A percentile compares a stretch with the other conserved stretches of the same genome.
Evolutionary conservation across 1,284 basidiomycete species (phyloP).

Genomic region (Coniferiporia weirii): DNA sequence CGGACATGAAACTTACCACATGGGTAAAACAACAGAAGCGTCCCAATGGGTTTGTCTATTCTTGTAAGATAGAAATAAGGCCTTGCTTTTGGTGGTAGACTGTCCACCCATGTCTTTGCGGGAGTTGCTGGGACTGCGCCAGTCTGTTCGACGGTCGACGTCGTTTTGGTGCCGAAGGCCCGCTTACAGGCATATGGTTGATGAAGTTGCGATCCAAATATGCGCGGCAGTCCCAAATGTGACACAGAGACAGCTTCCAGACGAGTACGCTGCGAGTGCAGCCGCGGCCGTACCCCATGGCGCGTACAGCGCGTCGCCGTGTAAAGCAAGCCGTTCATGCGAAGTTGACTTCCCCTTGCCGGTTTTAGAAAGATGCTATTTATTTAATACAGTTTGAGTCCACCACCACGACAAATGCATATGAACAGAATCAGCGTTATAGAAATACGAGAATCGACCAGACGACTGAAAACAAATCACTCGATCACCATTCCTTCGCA

Average conservation of each 20-base stretch:
- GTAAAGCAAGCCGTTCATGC: slow-evolving; percentile 14
- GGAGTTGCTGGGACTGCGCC: background rate
- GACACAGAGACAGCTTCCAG: background rate
- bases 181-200: background rate
- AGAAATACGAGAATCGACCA: slow-evolving; percentile 1
- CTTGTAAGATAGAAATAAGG: slow-evolving; percentile 87
- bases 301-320: slow-evolving; percentile 14
- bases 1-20: slow-evolving; percentile 58
- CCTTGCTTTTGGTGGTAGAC: slow-evolving; percentile 48
- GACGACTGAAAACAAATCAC: background rate
- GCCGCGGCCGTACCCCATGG: slow-evolving; percentile 1
- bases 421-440: slow-evolving; percentile 5
- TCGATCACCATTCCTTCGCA: slow-evolving; percentile 68
- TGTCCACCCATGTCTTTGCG: slow-evolving; percentile 58
- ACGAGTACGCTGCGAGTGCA: background rate
- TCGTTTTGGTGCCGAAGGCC: background rate
- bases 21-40: slow-evolving; percentile 87
- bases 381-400: slow-evolving; percentile 12
- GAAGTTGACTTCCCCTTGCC: background rate
- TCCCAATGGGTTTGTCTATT: slow-evolving; percentile 95
- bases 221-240: background rate
- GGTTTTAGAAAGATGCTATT: background rate
- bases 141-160: background rate
- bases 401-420: slow-evolving; percentile 3
- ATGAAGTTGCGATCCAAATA: background rate